phyloP scores from a whole-genome alignment of 345 rosid species.

The Citrus australasica region DNA sequence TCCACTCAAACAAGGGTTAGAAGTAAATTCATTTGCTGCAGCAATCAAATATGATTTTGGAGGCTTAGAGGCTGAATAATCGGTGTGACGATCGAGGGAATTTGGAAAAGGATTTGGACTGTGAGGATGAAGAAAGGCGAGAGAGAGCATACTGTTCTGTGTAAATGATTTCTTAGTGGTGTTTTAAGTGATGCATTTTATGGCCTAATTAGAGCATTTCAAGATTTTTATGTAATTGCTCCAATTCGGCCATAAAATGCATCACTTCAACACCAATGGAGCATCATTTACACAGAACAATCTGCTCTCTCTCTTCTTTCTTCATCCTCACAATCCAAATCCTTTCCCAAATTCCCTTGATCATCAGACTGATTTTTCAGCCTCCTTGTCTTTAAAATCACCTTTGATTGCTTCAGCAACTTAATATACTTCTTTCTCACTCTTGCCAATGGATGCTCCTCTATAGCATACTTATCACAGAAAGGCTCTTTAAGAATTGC shows the following conservation, averaged over 20 bases:
- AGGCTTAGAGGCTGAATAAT: conserved; percentile 33
- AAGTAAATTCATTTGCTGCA: conserved; percentile 63
- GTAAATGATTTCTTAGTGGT: not conserved
- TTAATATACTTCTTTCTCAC: conserved; percentile 63
- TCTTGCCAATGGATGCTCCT: conserved; percentile 56
- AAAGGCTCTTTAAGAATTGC: conserved; percentile 81
- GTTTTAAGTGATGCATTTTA: not conserved
- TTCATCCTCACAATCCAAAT: conserved; percentile 41
- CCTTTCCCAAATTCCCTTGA: conserved; percentile 23
- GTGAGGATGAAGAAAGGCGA: conserved; percentile 22
- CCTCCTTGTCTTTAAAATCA: conserved; percentile 46
- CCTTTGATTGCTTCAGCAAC: conserved; percentile 54
- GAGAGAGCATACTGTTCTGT: not conserved
- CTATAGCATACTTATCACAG: conserved; percentile 38
- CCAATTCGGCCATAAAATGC: not conserved
- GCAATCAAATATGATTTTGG: conserved; percentile 45
- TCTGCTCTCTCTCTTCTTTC: conserved; percentile 1
- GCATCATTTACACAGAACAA: conserved; percentile 5
- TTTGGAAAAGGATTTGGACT: conserved; percentile 40
- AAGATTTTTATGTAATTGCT: no score
- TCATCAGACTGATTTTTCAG: conserved; percentile 13
- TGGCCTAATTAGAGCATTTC: not conserved
- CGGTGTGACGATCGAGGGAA: conserved; percentile 8
- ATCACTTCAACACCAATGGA: not conserved
- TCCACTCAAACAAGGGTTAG: conserved; percentile 3